phyloP scores from a whole-genome alignment of 2,329 filamentous ascomycete species.

The Xylaria sp. region DNA sequence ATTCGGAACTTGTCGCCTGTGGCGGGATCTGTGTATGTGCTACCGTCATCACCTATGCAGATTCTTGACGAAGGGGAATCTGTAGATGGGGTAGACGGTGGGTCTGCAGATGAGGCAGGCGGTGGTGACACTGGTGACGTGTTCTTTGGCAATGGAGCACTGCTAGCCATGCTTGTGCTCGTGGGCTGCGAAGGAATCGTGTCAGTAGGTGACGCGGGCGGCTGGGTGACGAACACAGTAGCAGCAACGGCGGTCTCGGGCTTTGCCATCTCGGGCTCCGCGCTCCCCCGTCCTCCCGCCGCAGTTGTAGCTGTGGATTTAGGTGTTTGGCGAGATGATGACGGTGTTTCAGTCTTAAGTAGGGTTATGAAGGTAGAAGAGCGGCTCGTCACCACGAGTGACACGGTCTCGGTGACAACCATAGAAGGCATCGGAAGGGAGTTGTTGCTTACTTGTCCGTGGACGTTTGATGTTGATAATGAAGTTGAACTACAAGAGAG shows the following conservation, averaged over 20 bases:
- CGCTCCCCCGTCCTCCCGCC: conserved; percentile 1
- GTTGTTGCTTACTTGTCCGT: conserved; percentile 38
- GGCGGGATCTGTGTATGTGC: conserved; percentile 42
- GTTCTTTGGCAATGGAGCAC: not conserved
- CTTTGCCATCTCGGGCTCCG: not conserved
- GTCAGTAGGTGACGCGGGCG: conserved; percentile 29
- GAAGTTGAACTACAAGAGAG: conserved; percentile 25
- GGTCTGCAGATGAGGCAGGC: conserved; percentile 5
- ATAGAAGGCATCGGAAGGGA: conserved; percentile 16
- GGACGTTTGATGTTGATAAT: conserved; percentile 11
- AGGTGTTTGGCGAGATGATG: conserved; percentile 10
- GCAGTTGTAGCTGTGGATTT: conserved; percentile 3
- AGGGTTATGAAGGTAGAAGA: conserved; percentile 22
- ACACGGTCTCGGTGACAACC: conserved; percentile 34
- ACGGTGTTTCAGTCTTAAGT: conserved; percentile 15
- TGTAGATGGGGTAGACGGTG: not conserved
- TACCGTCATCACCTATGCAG: conserved; percentile 42
- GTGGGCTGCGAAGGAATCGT: conserved; percentile 30
- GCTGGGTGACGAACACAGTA: conserved; percentile 22
- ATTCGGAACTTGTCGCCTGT: conserved; percentile 38
- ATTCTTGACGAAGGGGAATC: conserved; percentile 24
- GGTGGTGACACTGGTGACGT: not conserved
- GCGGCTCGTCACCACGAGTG: conserved; percentile 27
- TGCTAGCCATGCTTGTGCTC: not conserved
- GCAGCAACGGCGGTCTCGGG: conserved; percentile 12